Evolutionary conservation across 345 rosid species (phyloP).

Genomic region (Bruguiera gymnorhiza): DNA sequence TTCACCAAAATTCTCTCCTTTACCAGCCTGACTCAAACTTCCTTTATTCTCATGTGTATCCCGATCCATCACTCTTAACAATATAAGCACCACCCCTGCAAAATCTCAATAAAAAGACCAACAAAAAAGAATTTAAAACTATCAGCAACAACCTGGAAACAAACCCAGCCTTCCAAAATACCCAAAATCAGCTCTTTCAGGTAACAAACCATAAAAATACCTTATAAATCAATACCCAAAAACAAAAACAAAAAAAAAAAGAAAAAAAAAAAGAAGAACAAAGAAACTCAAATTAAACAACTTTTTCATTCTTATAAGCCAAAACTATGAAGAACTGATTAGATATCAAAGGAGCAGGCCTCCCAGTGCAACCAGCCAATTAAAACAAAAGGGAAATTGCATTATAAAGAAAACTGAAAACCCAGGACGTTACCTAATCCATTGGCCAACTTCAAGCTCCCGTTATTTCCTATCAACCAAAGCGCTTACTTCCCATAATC

Average conservation of each 20-base stretch:
- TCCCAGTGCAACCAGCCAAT: neutral
- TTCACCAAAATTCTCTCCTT: neutral
- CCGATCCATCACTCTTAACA: slow-evolving; percentile 36
- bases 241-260: no score
- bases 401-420: neutral
- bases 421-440: slow-evolving; percentile 14
- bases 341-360: neutral
- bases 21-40: neutral
- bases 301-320: no score
- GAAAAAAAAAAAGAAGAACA: no score
- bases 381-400: neutral
- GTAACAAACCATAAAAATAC: no score
- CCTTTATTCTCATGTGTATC: slow-evolving; percentile 8
- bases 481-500: neutral
- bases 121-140: neutral
- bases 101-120: neutral
- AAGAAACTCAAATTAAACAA: no score
- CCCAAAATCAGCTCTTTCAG: no score
- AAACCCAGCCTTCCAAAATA: neutral
- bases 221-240: no score
- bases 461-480: neutral
- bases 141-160: neutral
- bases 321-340: no score
- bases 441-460: slow-evolving; percentile 11
- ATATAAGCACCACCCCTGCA: slow-evolving; percentile 11